phyloP scores from a whole-genome alignment of 1,284 basidiomycete species.

The Puccinia polysora region DNA sequence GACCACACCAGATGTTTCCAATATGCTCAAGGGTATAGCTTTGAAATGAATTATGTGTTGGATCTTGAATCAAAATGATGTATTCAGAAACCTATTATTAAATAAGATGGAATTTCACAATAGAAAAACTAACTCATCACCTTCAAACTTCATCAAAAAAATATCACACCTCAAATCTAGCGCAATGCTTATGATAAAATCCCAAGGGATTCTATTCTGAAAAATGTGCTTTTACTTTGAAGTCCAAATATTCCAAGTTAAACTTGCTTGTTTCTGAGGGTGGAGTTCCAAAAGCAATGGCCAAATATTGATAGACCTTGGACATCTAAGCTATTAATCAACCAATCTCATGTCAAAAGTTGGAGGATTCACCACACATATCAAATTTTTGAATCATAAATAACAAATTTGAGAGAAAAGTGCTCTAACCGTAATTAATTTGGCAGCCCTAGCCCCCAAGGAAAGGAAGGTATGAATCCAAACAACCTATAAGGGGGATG shows the following conservation, averaged over 20 bases:
- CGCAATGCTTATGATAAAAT: constrained; percentile 57
- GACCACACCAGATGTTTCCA: constrained; percentile 82
- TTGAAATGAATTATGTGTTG: constrained; percentile 73
- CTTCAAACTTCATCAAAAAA: not conserved
- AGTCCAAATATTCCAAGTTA: constrained; percentile 75
- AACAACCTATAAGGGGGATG: no score
- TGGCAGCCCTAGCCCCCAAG: constrained; percentile 22
- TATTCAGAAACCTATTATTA: constrained; percentile 56
- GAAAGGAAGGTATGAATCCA: no score
- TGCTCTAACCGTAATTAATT: constrained; percentile 47
- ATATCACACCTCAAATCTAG: constrained; percentile 56
- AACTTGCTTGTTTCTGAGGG: constrained; percentile 68
- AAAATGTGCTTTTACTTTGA: constrained; percentile 66
- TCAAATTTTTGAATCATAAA: no score
- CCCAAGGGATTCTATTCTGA: constrained; percentile 75
- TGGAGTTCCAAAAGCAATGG: constrained; percentile 76
- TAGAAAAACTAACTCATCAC: constrained; percentile 57
- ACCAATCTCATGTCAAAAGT: constrained; percentile 61
- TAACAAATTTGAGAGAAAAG: no score
- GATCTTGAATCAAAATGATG: constrained; percentile 92
- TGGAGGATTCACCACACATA: no score
- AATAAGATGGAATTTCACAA: constrained; percentile 53
- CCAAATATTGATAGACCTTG: constrained; percentile 73
- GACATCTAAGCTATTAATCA: constrained; percentile 9
- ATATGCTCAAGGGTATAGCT: constrained; percentile 90